phyloP scores from a whole-genome alignment of 352 stramenopile genomes.

The Phytophthora podocarpi region DNA sequence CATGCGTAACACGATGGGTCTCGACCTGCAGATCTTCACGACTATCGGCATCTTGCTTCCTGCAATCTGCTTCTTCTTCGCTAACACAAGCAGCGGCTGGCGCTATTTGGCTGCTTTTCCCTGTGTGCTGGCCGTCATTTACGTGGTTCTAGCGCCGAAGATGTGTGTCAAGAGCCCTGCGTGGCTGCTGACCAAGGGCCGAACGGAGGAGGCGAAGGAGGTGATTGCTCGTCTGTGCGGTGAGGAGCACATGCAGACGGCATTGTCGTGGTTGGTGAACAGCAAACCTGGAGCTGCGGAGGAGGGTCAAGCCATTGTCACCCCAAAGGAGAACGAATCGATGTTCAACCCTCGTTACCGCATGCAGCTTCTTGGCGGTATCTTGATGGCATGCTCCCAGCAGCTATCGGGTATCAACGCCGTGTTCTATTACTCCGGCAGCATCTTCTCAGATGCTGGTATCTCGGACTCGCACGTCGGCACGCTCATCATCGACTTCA shows the following conservation, averaged over 20 bases:
- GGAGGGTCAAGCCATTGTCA: constrained; percentile 26
- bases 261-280: constrained; percentile 31
- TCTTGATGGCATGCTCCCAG: constrained; percentile 41
- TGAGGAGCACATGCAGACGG: constrained; percentile 33
- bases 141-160: constrained; percentile 21
- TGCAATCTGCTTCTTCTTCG: constrained; percentile 26
- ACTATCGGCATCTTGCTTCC: constrained; percentile 24
- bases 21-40: constrained; percentile 20
- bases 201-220: constrained; percentile 35
- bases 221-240: constrained; percentile 36
- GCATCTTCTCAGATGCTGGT: constrained; percentile 32
- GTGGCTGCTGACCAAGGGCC: constrained; percentile 44
- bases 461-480: constrained; percentile 32
- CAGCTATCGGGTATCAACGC: constrained; percentile 32
- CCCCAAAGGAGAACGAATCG: constrained; percentile 47
- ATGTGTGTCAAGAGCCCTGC: constrained; percentile 40
- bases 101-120: constrained; percentile 30
- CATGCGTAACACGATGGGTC: constrained; percentile 21
- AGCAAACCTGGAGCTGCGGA: constrained; percentile 6
- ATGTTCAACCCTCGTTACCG: constrained; percentile 45
- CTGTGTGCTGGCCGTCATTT: constrained; percentile 18
- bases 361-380: constrained; percentile 57
- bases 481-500: constrained; percentile 35
- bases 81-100: constrained; percentile 28
- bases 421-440: constrained; percentile 32